Base-by-base conservation (phyloP, 257 asterid species). In the Eucommia ulmoides region DNA sequence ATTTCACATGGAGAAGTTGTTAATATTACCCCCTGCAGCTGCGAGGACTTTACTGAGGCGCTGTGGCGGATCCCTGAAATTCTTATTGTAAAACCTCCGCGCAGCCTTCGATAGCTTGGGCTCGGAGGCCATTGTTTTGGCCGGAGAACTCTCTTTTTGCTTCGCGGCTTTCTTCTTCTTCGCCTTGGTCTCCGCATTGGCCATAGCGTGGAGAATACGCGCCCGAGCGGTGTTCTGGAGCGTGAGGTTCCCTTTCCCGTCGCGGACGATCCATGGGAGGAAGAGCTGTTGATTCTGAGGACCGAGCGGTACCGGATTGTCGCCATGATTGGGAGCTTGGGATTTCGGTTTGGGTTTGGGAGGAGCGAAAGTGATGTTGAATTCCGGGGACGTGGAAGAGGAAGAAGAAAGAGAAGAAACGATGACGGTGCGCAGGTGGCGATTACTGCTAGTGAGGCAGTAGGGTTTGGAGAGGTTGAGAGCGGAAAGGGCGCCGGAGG, bases 101-200 rank as follows among this genome's bases (percentile, higher is more conserved):
- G 98, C 96, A 17, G 96, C 99, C 62, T 91, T 91, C 46, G 99
- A 91, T 60, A 73, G 77, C 67, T 75, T 86, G 12, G 94, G 96
- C 74, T 74, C 73, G 24, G 20, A 56, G 29, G 67, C 58, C 52
- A 61, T 71, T 15, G 54, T 59, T 65, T 70, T 74, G 16, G 56
- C 23, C 41, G 38, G 63, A 52, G 19, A n/a, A 5, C 23, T 55
- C 15, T 22, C 46, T 22, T 46, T 62, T 38, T 45, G 66, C 20
- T 49, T 69, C 60, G 65, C 70, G 47, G 61, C 69, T 55, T 76
- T 77, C 53, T 68, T 87, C 79, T 71, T 82, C 77, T 68, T 75
- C 20, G 51, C 78, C 63, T 67, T 71, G 23, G 93, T 82, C 22
- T 41, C 78, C 0, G 74, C 75, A 58, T 55, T 58, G 52, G 82